A percentile compares a stretch with the other conserved stretches of the same genome.
These are phyloP conservation scores for Candida oleophila DNA, from an alignment of 805 yeast genomes.

Conservation along the genomic window DNA sequence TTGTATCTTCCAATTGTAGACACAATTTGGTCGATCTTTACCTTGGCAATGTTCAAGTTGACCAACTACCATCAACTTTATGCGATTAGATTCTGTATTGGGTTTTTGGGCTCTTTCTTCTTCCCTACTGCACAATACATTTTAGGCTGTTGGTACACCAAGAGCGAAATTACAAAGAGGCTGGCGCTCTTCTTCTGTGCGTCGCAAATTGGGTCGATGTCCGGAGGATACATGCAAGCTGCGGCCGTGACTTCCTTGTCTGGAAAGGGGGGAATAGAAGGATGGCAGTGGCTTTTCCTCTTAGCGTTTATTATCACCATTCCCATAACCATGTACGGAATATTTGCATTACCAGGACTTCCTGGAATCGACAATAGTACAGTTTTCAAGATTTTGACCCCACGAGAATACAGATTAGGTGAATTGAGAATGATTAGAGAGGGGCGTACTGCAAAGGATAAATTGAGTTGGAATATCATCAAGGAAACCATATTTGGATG, in stretches of 20 bases:
- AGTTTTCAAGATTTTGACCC: constrained; percentile 4
- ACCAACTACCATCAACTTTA: constrained; percentile 17
- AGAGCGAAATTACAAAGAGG: constrained; percentile 22
- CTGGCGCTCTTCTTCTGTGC: constrained; percentile 26
- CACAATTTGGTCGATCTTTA: constrained; percentile 20
- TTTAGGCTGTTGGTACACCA: constrained; percentile 23
- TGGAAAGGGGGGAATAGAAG: constrained; percentile 33
- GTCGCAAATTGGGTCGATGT: constrained; percentile 27
- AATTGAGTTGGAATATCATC: constrained; percentile 10
- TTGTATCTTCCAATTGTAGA: constrained; percentile 12
- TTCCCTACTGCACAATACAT: constrained; percentile 25
- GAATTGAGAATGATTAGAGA: constrained; percentile 11
- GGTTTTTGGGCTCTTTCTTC: constrained; percentile 23
- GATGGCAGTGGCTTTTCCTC: constrained; percentile 32
- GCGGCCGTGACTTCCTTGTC: constrained; percentile 46
- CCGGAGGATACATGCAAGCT: constrained; percentile 35
- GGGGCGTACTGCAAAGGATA: constrained; percentile 15
- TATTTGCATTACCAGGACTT: constrained; percentile 8
- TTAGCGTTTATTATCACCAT: constrained; percentile 44
- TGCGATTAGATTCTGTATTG: constrained; percentile 23
- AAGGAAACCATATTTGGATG: constrained; percentile 15
- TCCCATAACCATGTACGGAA: constrained; percentile 30
- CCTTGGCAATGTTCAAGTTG: constrained; percentile 18
- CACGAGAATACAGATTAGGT: constrained; percentile 8
- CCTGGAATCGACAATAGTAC: constrained; percentile 3